A percentile compares a stretch with the other conserved stretches of the same genome.
phyloP scores from a whole-genome alignment of 192 early-diverging fungal genomes.

The Entomortierella chlamydospora region DNA sequence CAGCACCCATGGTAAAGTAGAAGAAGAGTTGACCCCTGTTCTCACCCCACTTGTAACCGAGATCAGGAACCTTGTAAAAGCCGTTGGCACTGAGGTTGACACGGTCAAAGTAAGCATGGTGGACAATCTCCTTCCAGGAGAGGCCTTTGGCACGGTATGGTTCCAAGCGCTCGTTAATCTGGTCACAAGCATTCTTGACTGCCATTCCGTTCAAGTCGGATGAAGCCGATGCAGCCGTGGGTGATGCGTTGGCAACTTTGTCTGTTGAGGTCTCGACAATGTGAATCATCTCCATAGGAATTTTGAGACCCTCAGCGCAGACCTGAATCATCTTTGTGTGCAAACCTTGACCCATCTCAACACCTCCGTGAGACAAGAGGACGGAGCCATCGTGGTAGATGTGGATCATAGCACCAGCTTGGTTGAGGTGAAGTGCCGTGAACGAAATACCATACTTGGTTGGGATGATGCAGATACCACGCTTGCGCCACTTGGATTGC shows the following conservation, averaged over 20 bases:
- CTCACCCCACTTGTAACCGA: slow-evolving; percentile 79
- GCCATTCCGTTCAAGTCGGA: slow-evolving; percentile 88
- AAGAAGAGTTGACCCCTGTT: slow-evolving; percentile 77
- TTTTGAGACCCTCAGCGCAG: slow-evolving; percentile 81
- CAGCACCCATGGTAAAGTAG: slow-evolving; percentile 89
- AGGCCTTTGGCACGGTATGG: slow-evolving; percentile 75
- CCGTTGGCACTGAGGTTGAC: slow-evolving; percentile 84
- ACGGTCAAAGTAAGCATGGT: slow-evolving; percentile 81
- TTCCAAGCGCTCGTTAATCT: slow-evolving; percentile 74
- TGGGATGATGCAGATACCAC: slow-evolving; percentile 81
- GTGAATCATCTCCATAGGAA: slow-evolving; percentile 76
- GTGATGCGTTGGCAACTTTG: slow-evolving; percentile 80
- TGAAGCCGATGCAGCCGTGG: slow-evolving; percentile 84
- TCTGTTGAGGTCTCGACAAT: slow-evolving; percentile 77
- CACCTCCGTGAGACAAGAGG: slow-evolving; percentile 84
- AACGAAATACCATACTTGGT: slow-evolving; percentile 90
- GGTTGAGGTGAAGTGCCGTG: slow-evolving; percentile 80
- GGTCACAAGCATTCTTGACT: slow-evolving; percentile 81
- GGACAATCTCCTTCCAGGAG: slow-evolving; percentile 60
- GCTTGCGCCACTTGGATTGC: slow-evolving; percentile 79
- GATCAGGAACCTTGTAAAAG: slow-evolving; percentile 87
- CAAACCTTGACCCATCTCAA: slow-evolving; percentile 94
- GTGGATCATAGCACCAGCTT: slow-evolving; percentile 86
- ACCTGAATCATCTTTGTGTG: slow-evolving; percentile 91
- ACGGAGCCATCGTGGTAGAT: slow-evolving; percentile 89